Evolutionary conservation across 331 rosid species (phyloP).

Genomic region (Quercus phellos): DNA sequence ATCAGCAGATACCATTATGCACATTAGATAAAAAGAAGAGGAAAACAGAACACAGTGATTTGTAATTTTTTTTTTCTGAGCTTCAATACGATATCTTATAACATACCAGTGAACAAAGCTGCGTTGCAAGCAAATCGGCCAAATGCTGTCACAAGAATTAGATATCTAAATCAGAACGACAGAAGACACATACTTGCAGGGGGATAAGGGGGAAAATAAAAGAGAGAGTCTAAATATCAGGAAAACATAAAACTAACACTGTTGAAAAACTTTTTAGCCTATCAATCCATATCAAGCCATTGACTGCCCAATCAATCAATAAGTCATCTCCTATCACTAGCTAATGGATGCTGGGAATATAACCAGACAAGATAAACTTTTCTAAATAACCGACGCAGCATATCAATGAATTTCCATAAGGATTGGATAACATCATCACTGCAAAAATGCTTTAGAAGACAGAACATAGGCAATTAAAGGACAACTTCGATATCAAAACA

Average conservation of each 20-base stretch:
- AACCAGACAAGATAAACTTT: background rate
- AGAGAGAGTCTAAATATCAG: conserved; percentile 1
- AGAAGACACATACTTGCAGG: conserved; percentile 12
- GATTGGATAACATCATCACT: background rate
- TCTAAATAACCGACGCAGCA: background rate
- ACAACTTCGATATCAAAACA: background rate
- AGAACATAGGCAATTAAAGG: background rate
- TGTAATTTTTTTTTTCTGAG: conserved; percentile 1
- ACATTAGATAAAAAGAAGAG: background rate
- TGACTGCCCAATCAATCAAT: background rate
- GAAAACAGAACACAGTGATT: background rate
- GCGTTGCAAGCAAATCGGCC: conserved; percentile 79
- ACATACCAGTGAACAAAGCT: conserved; percentile 70
- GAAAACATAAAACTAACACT: conserved; percentile 5
- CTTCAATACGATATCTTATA: conserved; percentile 3
- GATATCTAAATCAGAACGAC: conserved; percentile 30
- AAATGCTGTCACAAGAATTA: conserved; percentile 59
- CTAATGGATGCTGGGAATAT: background rate
- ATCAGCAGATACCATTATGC: conserved; percentile 22
- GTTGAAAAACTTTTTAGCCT: background rate
- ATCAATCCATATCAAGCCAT: background rate
- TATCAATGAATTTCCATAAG: background rate
- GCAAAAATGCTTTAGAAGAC: background rate
- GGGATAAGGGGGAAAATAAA: background rate
- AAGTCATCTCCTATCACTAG: background rate